These are phyloP conservation scores for Lipomyces oligophaga DNA, from an alignment of 805 yeast species.

Conservation along the genomic window DNA sequence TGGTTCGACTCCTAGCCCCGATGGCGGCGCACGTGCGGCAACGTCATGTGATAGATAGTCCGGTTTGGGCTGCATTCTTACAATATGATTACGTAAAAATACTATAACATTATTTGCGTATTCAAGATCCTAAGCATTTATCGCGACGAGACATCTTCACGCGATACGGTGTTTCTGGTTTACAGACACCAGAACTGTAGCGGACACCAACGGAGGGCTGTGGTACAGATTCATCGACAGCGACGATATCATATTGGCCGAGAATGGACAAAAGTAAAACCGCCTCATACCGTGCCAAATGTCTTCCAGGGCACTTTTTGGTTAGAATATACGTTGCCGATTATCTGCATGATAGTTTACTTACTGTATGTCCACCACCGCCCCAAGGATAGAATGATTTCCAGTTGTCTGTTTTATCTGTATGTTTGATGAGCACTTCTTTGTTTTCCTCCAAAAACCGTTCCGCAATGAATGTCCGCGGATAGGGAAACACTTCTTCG, in stretches of 20 bases:
- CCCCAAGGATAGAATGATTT: conserved; percentile 22
- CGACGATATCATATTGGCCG: conserved; percentile 10
- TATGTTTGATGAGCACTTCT: conserved; percentile 2
- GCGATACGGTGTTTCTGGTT: conserved; percentile 5
- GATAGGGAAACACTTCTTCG: conserved; percentile 22
- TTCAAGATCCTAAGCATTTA: neutral
- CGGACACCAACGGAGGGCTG: conserved; percentile 8
- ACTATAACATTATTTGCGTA: neutral
- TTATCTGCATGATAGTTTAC: neutral
- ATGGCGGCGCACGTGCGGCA: too few relatives aligned
- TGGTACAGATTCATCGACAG: conserved; percentile 6
- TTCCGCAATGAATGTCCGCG: conserved; percentile 16
- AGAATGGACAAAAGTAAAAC: conserved; percentile 6
- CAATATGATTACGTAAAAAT: neutral
- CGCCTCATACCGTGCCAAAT: conserved; percentile 13
- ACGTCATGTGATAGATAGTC: too few relatives aligned
- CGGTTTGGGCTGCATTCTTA: neutral
- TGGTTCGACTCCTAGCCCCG: too few relatives aligned
- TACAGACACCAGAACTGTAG: conserved; percentile 7
- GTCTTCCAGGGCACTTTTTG: conserved; percentile 23
- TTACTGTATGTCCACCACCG: conserved; percentile 19
- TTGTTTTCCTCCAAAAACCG: conserved; percentile 16
- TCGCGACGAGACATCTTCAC: conserved; percentile 2
- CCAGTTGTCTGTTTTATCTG: conserved; percentile 6
- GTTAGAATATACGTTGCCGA: too few relatives aligned